Conservation (phyloP, 140 eudicot species). For the Bidens hawaiensis region DNA sequence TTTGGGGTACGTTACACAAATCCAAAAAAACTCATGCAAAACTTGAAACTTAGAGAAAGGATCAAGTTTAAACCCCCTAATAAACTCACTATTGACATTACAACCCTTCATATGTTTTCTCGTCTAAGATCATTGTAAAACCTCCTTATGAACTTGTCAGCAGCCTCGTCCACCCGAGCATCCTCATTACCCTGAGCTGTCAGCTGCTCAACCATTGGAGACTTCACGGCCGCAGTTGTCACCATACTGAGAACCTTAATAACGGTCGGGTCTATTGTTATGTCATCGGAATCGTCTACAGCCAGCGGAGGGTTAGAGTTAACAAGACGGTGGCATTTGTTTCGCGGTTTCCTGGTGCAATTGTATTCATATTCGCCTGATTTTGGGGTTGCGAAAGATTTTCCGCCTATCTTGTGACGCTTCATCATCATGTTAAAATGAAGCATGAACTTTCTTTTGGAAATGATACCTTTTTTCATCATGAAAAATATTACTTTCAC, state of each 20-base stretch:
- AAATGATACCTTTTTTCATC: slow-evolving; percentile 9
- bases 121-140: slow-evolving; percentile 35
- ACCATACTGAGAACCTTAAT: slow-evolving; percentile 35
- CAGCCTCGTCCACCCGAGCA: slow-evolving; percentile 49
- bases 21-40: neutral
- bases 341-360: slow-evolving; percentile 23
- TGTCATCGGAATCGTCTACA: neutral
- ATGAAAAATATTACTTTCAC: slow-evolving; percentile 15
- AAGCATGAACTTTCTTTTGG: slow-evolving; percentile 14
- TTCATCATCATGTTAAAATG: slow-evolving; percentile 29
- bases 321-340: neutral
- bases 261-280: slow-evolving; percentile 16
- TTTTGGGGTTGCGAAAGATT: too few relatives aligned
- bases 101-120: slow-evolving; percentile 16
- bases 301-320: neutral
- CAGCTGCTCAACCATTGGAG: slow-evolving; percentile 17
- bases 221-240: slow-evolving; percentile 15
- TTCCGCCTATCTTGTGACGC: slow-evolving; percentile 37
- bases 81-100: neutral
- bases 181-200: slow-evolving; percentile 12
- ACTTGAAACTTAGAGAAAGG: neutral
- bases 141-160: slow-evolving; percentile 48
- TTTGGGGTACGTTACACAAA: slow-evolving; percentile 11
- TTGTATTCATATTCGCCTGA: slow-evolving; percentile 32
- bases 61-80: slow-evolving; percentile 10